phyloP scores from a whole-genome alignment of 139 green algal species.

The Chloropicon primus region DNA sequence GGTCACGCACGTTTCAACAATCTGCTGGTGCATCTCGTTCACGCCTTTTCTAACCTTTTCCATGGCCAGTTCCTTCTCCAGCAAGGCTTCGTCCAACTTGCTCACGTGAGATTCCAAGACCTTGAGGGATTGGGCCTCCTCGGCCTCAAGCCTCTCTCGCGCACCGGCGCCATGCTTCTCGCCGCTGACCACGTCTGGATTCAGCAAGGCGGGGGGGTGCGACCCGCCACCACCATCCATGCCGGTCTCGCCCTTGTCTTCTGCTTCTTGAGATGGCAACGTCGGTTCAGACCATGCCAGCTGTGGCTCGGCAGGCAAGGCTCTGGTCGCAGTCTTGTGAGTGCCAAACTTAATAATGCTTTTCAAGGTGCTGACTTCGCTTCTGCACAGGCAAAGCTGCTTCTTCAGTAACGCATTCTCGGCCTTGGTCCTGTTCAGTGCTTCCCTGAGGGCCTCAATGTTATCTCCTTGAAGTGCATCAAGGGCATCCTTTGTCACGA shows the following conservation, averaged over 20 bases:
- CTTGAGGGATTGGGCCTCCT: background rate
- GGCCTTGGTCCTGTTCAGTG: background rate
- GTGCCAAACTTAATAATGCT: background rate
- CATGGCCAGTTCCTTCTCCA: background rate
- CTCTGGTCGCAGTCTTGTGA: background rate
- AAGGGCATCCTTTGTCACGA: background rate
- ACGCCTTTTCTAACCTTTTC: background rate
- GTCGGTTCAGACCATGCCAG: too few species aligned
- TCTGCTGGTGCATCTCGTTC: background rate
- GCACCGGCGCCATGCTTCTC: too few species aligned
- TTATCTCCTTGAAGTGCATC: background rate
- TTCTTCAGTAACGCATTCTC: background rate
- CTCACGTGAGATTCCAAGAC: background rate
- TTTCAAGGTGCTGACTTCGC: background rate
- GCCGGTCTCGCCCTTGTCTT: too few species aligned
- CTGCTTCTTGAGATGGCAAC: background rate
- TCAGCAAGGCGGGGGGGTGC: too few species aligned
- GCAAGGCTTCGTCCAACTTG: background rate
- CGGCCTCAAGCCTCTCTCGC: background rate
- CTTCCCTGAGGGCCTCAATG: background rate
- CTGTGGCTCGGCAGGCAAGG: background rate
- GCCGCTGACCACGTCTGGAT: too few species aligned
- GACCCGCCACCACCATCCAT: too few species aligned
- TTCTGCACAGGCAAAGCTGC: background rate
- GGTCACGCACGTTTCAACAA: background rate